Evolutionary conservation across 768 basidiomycete species (phyloP), one percentile per base, ranked within the genome.

Genomic region (Obba rivulosa): DNA sequence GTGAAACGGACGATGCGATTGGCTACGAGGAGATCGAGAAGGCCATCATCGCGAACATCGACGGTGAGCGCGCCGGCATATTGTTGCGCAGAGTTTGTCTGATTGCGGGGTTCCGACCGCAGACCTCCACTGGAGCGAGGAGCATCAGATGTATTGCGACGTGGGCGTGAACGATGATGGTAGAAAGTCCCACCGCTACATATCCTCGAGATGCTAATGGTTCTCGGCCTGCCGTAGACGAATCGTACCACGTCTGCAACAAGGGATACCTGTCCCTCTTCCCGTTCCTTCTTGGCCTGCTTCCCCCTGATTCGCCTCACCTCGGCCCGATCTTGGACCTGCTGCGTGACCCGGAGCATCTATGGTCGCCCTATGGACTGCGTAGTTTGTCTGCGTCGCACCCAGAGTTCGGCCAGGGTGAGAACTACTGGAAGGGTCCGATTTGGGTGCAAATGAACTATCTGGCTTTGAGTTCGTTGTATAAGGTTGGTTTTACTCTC

Each of bases 401-500:
- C 61, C 81, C 86, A n/a, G 79, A 89, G 42, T 97, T 92, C 58
- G 94, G 93, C 13, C 70, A 80, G 57, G 95, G 87, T 41, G 94
- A 98, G 67, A 90, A 98, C 69, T 98, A 98, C 66, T 98, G 94
- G 94, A 86, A 85, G 59, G 93, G 95, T 1, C 90, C 94, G 2
- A 87, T 98, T 42, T 97, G 94, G 94, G 78, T 96, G 34, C 94
- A 92, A 65, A 94, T 98, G 87, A 97, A 98, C 67, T 98, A 92
- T 62, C 76, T 98, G 52, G 83, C 85, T 14, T 71, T 98, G 44
- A 75, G 80, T 22, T 79, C 92, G 11, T 67, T 98, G 49, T 74
- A 91, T 62, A 87, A 84, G 66, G 91, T 88, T 23, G 47, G 69
- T 55, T 23, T 18, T 45, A 38, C 13, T 39, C 13, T 20, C 20